Evolutionary conservation across 2,329 filamentous ascomycete genomes (phyloP).

Genomic region (Phialophora chinensis): DNA sequence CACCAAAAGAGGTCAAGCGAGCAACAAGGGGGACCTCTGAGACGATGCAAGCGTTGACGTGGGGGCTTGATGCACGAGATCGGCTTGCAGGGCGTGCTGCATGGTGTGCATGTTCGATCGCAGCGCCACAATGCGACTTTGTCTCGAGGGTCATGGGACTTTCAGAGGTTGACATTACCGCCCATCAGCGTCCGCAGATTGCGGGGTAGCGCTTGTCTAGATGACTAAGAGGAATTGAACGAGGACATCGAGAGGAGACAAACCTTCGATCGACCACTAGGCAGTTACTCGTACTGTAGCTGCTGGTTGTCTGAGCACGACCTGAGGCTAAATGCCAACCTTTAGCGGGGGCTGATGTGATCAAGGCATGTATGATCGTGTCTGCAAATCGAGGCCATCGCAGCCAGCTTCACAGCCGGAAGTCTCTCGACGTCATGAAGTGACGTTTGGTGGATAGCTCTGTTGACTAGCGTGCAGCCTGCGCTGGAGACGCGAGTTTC

Average conservation of each 20-base stretch:
- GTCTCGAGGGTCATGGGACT: constrained; percentile 25
- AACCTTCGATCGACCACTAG: not conserved
- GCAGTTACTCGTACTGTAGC: not conserved
- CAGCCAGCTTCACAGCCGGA: not conserved
- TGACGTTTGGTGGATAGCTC: constrained; percentile 24
- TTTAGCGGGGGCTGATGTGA: not conserved
- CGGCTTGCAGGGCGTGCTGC: constrained; percentile 9
- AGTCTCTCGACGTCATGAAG: constrained; percentile 29
- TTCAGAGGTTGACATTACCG: constrained; percentile 16
- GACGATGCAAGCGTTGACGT: constrained; percentile 1
- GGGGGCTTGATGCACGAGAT: constrained; percentile 14
- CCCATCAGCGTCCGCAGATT: not conserved
- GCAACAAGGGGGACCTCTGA: not conserved
- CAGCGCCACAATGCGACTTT: constrained; percentile 13
- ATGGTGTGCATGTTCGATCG: constrained; percentile 15
- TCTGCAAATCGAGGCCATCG: not conserved
- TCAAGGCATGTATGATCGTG: not conserved
- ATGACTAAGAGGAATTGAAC: constrained; percentile 18
- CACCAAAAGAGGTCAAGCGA: not conserved
- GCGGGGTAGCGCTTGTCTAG: constrained; percentile 15
- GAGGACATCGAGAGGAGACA: not conserved
- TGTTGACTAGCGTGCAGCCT: constrained; percentile 5
- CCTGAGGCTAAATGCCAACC: not conserved
- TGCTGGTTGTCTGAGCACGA: not conserved
- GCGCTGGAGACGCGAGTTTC: not conserved